Evolutionary conservation across 192 early-diverging fungal genomes (phyloP), one percentile per base, ranked within the genome.

Genomic region (Podila clonocystis): DNA sequence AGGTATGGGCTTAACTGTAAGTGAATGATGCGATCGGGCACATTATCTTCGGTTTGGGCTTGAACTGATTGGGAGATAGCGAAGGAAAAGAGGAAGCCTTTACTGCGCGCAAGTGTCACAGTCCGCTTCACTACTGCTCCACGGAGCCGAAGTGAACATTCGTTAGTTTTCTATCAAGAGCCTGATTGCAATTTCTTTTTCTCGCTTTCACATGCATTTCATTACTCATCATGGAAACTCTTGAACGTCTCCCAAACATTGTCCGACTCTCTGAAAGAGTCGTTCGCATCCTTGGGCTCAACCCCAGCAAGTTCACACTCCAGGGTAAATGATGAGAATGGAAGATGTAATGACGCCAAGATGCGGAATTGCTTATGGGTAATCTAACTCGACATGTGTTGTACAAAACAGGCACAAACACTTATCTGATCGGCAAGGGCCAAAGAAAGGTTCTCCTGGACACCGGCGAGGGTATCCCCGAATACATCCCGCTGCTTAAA

Each of bases 361-460:
- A 45, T 45, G 41, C 15, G 2, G 41, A 45, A 45, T 45, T 45
- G 41, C 3, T 17, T 45, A 15, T 45, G 62, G 33, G 36, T 63
- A 50, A 50, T 30, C 49, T 17, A 17, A 45, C 15, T 12, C 13
- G 11, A 45, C 2, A 45, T 45, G 41, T 45, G 13, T 45, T 45
- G 17, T 15, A 45, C 2, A 45, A 45, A 45, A 45, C 41, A 91
- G 90, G 89, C 31, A 95, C 96, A 55, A 97, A 97, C 77, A 95
- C 92, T 0, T 97, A 96, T 68, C 36, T 97, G 12, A 82, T 97
- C 45, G 96, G 96, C 28, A 85, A 83, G n/a, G 96, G 96, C 2
- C 29, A 77, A 19, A 75, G 82, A 49, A 91, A 93, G 52, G 65
- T 94, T 5, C 85, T 97, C 5, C 72, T 97, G 0, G 96, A 96